Evolutionary conservation across 2,329 filamentous ascomycete genomes (phyloP), one percentile per base, ranked within the genome.

Genomic region (Diaporthe ilicicola): DNA sequence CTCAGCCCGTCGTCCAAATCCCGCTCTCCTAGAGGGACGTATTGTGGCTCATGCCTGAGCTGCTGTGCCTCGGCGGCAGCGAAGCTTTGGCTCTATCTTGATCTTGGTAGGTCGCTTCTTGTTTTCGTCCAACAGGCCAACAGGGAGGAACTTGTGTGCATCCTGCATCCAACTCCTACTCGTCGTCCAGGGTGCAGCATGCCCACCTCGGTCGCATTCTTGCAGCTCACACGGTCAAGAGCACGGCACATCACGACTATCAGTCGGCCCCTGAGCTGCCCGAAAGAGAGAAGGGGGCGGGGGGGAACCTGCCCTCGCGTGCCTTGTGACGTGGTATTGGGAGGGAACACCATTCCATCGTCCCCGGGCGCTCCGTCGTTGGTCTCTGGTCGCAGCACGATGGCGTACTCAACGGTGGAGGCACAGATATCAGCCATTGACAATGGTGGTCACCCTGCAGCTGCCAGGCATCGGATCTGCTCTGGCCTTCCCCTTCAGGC

Each of bases 141-240:
- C 54, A 59, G n/a, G 46, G 42, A 46, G 7, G 56, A 62, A 48
- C 42, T 48, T 62, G 27, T 62, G 56, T 62, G n/a, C n/a, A n/a
- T n/a, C n/a, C n/a, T n/a, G n/a, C n/a, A 22, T 24, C 24, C 56
- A 62, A 42, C 39, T 48, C n/a, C 51, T n/a, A 48, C 29, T 34
- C n/a, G 17, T 17, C n/a, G 22, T 22, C n/a, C n/a, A 29, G 10
- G 32, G 13, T 48, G 19, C 51, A 24, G 15, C 27, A 32, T 56
- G 53, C 32, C 17, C 19, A 34, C n/a, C 27, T 15, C 46, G 56
- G 56, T 32, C 39, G 27, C 37, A 37, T 48, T 15, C 15, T 67
- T 67, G 51, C 53, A 8, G 53, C 22, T 39, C 24, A 22, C 51
- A 55, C n/a, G n/a, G n/a, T 17, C 62, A 54, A 32, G 24, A 15